These are phyloP conservation scores for Nepenthes alata DNA, from an alignment of 179 eudicot genomes.

Conservation along the genomic window DNA sequence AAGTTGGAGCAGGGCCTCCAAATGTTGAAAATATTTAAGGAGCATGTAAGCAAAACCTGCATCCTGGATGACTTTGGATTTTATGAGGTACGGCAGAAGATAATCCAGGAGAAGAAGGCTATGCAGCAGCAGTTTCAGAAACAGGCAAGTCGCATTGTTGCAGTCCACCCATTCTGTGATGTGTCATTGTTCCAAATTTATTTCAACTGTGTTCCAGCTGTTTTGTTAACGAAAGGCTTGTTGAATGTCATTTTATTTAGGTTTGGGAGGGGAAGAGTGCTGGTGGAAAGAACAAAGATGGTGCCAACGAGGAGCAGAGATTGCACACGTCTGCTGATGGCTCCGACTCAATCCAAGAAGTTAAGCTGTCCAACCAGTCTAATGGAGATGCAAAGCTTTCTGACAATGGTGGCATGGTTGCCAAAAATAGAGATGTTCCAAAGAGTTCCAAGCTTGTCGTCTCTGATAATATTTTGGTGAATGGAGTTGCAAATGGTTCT, in stretches of 20 bases:
- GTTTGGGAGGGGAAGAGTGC: slow-evolving; percentile 37
- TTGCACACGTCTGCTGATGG: slow-evolving; percentile 15
- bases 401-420: slow-evolving; percentile 7
- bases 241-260: slow-evolving; percentile 10
- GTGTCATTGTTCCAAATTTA: not conserved
- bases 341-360: slow-evolving; percentile 15
- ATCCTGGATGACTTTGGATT: slow-evolving; percentile 31
- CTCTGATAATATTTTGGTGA: slow-evolving; percentile 17
- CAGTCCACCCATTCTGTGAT: not conserved
- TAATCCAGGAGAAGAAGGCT: slow-evolving; percentile 33
- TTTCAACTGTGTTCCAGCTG: not conserved
- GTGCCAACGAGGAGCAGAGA: slow-evolving; percentile 20
- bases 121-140: slow-evolving; percentile 22
- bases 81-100: slow-evolving; percentile 26
- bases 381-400: slow-evolving; percentile 19
- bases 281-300: slow-evolving; percentile 30
- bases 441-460: slow-evolving; percentile 17
- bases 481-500: slow-evolving; percentile 33
- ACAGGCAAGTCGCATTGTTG: slow-evolving; percentile 7
- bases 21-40: slow-evolving; percentile 30
- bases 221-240: not conserved
- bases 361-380: slow-evolving; percentile 2
- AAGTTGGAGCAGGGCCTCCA: slow-evolving; percentile 30
- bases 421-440: slow-evolving; percentile 10
- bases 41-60: slow-evolving; percentile 15